Conservation (phyloP, 1,284 basidiomycete genomes). For the Microbotryum violaceum region DNA sequence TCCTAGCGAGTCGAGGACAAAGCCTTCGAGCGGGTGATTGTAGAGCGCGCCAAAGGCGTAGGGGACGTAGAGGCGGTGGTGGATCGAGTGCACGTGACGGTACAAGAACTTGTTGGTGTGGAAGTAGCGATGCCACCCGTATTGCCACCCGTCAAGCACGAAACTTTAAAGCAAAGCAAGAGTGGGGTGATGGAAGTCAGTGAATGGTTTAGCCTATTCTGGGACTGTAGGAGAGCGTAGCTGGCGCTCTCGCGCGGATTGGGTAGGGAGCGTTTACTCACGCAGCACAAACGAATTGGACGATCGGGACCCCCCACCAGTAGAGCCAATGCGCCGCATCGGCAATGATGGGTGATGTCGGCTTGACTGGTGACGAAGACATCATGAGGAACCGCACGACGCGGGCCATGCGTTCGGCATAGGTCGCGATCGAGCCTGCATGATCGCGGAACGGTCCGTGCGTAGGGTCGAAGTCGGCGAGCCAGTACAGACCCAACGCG, state of each 20-base stretch:
- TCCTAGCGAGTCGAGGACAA: slow-evolving; percentile 80
- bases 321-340: slow-evolving; percentile 63
- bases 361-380: not conserved
- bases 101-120: slow-evolving; percentile 88
- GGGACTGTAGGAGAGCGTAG: not conserved
- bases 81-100: slow-evolving; percentile 84
- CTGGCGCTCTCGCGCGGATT: not conserved
- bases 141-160: slow-evolving; percentile 96
- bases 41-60: slow-evolving; percentile 96
- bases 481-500: slow-evolving; percentile 58
- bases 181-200: not conserved
- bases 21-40: slow-evolving; percentile 93
- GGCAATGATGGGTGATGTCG: slow-evolving; percentile 30
- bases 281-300: slow-evolving; percentile 76
- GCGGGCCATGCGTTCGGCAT: slow-evolving; percentile 1
- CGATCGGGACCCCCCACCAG: slow-evolving; percentile 85
- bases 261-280: slow-evolving; percentile 49
- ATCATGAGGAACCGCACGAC: slow-evolving; percentile 9
- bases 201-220: accelerated
- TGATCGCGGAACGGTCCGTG: slow-evolving; percentile 50
- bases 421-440: slow-evolving; percentile 34
- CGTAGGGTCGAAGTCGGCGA: slow-evolving; percentile 50
- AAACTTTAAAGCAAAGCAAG: slow-evolving; percentile 52
- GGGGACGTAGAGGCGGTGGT: slow-evolving; percentile 93
- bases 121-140: slow-evolving; percentile 77